A percentile compares a stretch with the other conserved stretches of the same genome.
Evolutionary conservation across 257 asterid genomes (phyloP).

Genomic region (Plectranthus barbatus): DNA sequence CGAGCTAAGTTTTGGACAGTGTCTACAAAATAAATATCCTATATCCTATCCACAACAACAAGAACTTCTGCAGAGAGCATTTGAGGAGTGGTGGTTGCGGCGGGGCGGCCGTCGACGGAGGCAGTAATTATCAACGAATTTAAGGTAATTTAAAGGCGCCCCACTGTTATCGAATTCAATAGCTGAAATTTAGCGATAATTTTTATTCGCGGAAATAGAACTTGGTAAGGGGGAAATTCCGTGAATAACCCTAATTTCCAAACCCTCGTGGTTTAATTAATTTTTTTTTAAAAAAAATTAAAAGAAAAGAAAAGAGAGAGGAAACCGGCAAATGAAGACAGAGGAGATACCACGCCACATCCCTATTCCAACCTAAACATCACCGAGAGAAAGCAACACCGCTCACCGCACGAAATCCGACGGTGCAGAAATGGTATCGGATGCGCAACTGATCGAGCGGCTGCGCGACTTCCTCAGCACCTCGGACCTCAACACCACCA

Average conservation of each 20-base stretch:
- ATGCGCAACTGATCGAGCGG: conserved; percentile 61
- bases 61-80: too few species aligned
- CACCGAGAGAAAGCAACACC: conserved; percentile 16
- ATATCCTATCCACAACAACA: neutral
- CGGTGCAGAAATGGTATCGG: conserved; percentile 50
- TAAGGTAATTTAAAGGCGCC: too few species aligned
- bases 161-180: too few species aligned
- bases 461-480: conserved; percentile 60
- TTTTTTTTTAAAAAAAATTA: neutral
- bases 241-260: neutral
- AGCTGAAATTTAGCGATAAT: too few species aligned
- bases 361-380: conserved; percentile 25
- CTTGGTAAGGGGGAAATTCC: neutral
- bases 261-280: neutral
- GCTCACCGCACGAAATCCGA: conserved; percentile 22
- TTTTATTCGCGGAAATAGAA: too few species aligned
- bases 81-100: too few species aligned
- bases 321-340: conserved; percentile 17
- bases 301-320: neutral
- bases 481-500: conserved; percentile 78
- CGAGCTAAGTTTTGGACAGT: neutral
- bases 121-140: too few species aligned
- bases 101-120: too few species aligned
- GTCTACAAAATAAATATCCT: neutral
- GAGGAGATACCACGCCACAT: neutral